A percentile compares a stretch with the other conserved stretches of the same genome.
Evolutionary conservation across 371 early-diverging fungal genomes (phyloP).

Genomic region (Mortierella sp.): DNA sequence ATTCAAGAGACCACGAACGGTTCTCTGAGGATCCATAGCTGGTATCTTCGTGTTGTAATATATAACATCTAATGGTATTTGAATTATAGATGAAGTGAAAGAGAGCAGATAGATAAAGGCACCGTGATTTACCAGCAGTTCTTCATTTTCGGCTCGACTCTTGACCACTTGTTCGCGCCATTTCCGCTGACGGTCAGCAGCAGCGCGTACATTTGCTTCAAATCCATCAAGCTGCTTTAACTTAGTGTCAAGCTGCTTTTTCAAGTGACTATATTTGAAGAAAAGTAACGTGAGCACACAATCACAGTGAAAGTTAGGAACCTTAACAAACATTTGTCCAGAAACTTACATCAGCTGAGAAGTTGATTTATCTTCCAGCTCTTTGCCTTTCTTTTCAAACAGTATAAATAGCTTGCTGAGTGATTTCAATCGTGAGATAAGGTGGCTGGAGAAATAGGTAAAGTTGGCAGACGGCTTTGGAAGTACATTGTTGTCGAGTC

Average conservation of each 20-base stretch:
- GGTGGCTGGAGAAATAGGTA: slow-evolving; percentile 47
- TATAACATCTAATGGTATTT: not conserved
- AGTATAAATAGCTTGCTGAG: slow-evolving; percentile 44
- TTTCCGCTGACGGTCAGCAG: slow-evolving; percentile 46
- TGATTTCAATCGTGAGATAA: slow-evolving; percentile 48
- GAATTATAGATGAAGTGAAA: not conserved
- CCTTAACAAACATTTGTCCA: too few relatives aligned
- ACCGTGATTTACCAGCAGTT: slow-evolving; percentile 32
- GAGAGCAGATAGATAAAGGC: not conserved
- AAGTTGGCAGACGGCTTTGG: slow-evolving; percentile 59
- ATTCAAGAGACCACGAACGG: not conserved
- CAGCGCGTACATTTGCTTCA: slow-evolving; percentile 41
- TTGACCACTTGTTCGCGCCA: slow-evolving; percentile 43
- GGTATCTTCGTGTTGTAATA: slow-evolving; percentile 36
- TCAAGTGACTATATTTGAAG: slow-evolving; percentile 44
- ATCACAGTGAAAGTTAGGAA: too few relatives aligned
- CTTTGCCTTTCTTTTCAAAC: slow-evolving; percentile 56
- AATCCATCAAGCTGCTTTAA: slow-evolving; percentile 39
- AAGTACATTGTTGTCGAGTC: slow-evolving; percentile 39
- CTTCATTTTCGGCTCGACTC: slow-evolving; percentile 37
- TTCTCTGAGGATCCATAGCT: slow-evolving; percentile 4
- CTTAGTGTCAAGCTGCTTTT: slow-evolving; percentile 38
- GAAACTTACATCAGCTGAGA: slow-evolving; percentile 37
- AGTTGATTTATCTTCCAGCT: slow-evolving; percentile 47
- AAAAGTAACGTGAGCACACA: not conserved